Percentiles rank a stretch among this genome's conserved stretches.
Conservation (phyloP, 805 yeast species). For the Candida cerambycidarum region DNA sequence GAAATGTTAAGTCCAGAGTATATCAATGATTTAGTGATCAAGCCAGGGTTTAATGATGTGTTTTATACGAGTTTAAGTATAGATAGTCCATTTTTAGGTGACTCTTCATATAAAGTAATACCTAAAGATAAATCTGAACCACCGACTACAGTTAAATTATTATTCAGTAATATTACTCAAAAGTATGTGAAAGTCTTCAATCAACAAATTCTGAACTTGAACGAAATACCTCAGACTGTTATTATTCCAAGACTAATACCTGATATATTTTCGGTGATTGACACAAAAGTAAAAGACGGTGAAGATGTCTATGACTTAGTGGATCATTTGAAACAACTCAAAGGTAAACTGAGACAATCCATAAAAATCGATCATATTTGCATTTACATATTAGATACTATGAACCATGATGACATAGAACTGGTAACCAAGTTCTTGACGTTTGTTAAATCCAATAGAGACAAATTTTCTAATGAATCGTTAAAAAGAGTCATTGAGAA, state of each 20-base stretch:
- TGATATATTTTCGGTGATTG: neutral
- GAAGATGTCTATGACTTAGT: neutral
- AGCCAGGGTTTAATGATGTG: constrained; percentile 28
- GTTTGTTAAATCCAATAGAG: constrained; percentile 1
- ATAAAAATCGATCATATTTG: neutral
- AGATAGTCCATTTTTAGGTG: constrained; percentile 30
- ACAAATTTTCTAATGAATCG: neutral
- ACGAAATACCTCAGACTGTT: constrained; percentile 13
- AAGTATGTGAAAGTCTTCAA: constrained; percentile 33
- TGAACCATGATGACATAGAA: neutral
- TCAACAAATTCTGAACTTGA: constrained; percentile 18
- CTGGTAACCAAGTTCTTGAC: neutral
- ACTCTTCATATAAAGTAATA: constrained; percentile 21
- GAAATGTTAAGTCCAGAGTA: constrained; percentile 35
- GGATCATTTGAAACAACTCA: neutral
- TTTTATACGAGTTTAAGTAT: constrained; percentile 29
- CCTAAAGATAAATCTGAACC: constrained; percentile 15
- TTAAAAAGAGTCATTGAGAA: constrained; percentile 5
- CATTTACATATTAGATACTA: neutral
- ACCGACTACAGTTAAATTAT: constrained; percentile 21
- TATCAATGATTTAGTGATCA: constrained; percentile 33
- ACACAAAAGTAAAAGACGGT: neutral
- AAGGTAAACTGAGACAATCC: no score
- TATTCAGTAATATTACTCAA: constrained; percentile 26
- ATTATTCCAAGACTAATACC: constrained; percentile 13